Evolutionary conservation across 1,139 yeast genomes (phyloP).

Genomic region (Pichia sp.): DNA sequence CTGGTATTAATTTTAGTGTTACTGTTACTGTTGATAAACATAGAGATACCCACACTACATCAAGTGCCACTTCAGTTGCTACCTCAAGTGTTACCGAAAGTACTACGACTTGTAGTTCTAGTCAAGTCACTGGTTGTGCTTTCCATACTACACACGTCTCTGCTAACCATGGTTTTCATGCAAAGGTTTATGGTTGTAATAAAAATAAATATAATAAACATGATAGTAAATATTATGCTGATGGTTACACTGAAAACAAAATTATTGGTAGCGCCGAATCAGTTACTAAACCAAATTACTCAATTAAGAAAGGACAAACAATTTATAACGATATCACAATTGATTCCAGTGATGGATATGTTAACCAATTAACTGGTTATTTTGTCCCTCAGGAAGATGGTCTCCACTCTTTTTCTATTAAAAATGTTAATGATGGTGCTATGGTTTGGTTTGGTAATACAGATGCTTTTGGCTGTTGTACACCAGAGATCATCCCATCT

Average conservation of each 20-base stretch:
- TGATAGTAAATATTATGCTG: conserved; percentile 8
- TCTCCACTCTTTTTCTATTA: conserved; percentile 15
- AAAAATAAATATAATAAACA: neutral
- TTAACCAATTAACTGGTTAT: conserved; percentile 23
- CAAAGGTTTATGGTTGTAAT: conserved; percentile 7
- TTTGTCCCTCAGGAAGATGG: conserved; percentile 21
- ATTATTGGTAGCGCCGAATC: conserved; percentile 9
- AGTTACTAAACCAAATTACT: conserved; percentile 12
- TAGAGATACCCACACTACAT: no score
- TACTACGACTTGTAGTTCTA: no score
- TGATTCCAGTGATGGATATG: conserved; percentile 31
- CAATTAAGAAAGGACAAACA: conserved; percentile 14
- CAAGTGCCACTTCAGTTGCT: conserved; percentile 25
- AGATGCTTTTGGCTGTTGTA: conserved; percentile 22
- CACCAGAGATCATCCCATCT: conserved; percentile 6
- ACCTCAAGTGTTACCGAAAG: conserved; percentile 18
- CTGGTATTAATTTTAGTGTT: conserved; percentile 21
- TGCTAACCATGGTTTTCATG: conserved; percentile 9
- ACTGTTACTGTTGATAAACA: conserved; percentile 15
- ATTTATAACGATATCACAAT: conserved; percentile 31
- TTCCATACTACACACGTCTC: conserved; percentile 11
- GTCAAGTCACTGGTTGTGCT: conserved; percentile 12
- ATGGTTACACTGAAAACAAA: conserved; percentile 6
- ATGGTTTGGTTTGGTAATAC: conserved; percentile 19
- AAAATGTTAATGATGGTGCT: conserved; percentile 20